Base-by-base conservation (phyloP, 352 stramenopile species). In the Blastocystis sp. region DNA sequence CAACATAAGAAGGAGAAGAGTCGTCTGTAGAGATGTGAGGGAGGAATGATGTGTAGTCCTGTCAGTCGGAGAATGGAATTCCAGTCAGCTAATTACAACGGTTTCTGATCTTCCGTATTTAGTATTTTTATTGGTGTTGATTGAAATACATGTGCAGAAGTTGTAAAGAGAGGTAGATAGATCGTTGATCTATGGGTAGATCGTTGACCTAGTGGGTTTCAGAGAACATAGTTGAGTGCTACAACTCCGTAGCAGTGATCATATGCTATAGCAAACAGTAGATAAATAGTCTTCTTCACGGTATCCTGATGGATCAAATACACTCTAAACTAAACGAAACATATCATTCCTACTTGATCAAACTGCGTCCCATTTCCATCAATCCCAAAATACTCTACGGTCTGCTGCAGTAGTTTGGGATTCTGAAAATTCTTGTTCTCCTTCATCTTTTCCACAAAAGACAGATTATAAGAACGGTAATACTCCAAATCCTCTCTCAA, bases 1-100 rank as follows among this genome's bases (percentile, higher is more conserved):
- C 95, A 98, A 90, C 95, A 98, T 92, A 98, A 98, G 92, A 89
- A 81, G 59, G 13, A 64, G n/a, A 62, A 62, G 13, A 62, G 27
- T 33, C 56, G 56, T 6, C 19, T 62, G 56, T 62, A 62, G 56
- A 33, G 19, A 33, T 33, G 19, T 3, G 6, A 33, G 56, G 40
- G 40, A 48, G 40, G 3, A 48, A 48, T 48, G 3, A 48, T 48
- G 9, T 48, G 40, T 48, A 48, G 40, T 48, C 40, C 40, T 48
- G 40, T 33, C 13, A 62, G 56, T 62, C 56, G 56, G 27, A 62
- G 56, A 62, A 62, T 62, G 13, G 56, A 62, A 6, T 62, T 33
- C 27, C 56, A n/a, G 27, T 33, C 56, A 7, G 19, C 56, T 33
- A 33, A 33, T 62, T 62, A 33, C 56, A 62, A 13, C 15, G 27